Percentiles rank a stretch among this genome's conserved stretches.
These are phyloP conservation scores for Hericium alpestre DNA, from an alignment of 768 basidiomycete species.

Conservation along the genomic window DNA sequence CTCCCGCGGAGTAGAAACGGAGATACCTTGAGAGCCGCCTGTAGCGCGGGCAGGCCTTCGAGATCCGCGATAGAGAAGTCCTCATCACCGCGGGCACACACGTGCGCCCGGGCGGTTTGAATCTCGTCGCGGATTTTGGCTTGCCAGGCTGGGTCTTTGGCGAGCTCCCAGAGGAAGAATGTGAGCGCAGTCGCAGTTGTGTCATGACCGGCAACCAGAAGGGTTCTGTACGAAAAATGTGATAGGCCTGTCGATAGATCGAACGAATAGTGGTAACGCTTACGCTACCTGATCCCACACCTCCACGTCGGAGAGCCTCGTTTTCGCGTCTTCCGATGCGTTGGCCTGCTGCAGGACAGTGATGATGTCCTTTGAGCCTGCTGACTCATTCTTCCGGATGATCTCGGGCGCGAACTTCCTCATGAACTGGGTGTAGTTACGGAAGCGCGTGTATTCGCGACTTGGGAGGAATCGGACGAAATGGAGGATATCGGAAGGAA, in stretches of 20 bases:
- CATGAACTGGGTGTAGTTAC: background rate
- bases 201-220: slow-evolving; percentile 15
- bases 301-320: background rate
- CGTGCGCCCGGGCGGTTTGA: background rate
- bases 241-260: background rate
- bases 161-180: slow-evolving; percentile 13
- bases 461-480: slow-evolving; percentile 2
- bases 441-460: slow-evolving; percentile 4
- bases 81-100: background rate
- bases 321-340: background rate
- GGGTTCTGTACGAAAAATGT: background rate
- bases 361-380: slow-evolving; percentile 1
- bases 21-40: slow-evolving; percentile 8
- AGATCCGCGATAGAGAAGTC: slow-evolving; percentile 4
- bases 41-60: slow-evolving; percentile 5
- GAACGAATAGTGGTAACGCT: background rate
- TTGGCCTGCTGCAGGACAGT: slow-evolving; percentile 5
- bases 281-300: slow-evolving; percentile 7
- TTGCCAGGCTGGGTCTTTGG: slow-evolving; percentile 10
- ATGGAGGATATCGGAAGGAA: background rate
- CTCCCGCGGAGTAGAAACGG: background rate
- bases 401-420: background rate
- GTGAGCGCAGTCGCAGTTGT: slow-evolving; percentile 11
- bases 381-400: background rate
- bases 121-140: slow-evolving; percentile 11